phyloP scores from a whole-genome alignment of 1,284 basidiomycete species.

The Jaminaea rosea region DNA sequence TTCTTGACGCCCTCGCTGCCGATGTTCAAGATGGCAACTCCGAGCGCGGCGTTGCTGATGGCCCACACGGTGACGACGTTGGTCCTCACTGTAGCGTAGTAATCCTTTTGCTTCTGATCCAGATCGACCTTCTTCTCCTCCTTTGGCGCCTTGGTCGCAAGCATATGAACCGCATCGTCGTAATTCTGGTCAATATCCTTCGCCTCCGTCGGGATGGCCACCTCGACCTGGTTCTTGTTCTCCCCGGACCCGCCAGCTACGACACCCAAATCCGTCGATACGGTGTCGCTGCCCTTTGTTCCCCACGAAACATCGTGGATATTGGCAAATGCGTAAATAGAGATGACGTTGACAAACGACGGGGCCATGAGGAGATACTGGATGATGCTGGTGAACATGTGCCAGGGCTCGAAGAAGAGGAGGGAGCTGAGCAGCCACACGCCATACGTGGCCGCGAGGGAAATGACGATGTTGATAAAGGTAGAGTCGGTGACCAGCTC shows the following conservation, averaged over 20 bases:
- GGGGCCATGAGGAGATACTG: constrained; percentile 44
- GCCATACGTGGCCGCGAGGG: constrained; percentile 40
- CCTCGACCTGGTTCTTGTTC: constrained; percentile 31
- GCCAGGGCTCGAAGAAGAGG: constrained; percentile 43
- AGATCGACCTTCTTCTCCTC: constrained; percentile 16
- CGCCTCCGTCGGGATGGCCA: constrained; percentile 37
- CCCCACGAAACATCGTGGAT: constrained; percentile 43
- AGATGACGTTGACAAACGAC: constrained; percentile 43
- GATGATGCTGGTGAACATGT: constrained; percentile 42
- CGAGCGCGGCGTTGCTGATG: constrained; percentile 39
- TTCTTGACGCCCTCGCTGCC: constrained; percentile 17
- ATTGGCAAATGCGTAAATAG: constrained; percentile 46
- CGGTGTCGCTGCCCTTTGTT: constrained; percentile 42
- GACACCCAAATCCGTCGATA: constrained; percentile 37
- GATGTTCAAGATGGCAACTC: constrained; percentile 37
- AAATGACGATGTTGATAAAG: constrained; percentile 43
- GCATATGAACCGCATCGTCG: constrained; percentile 42
- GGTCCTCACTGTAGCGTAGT: constrained; percentile 15
- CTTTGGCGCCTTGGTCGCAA: constrained; percentile 26
- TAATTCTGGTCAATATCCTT: constrained; percentile 43
- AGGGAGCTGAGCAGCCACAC: constrained; percentile 39
- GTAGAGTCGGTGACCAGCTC: constrained; percentile 23
- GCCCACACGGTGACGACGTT: constrained; percentile 17
- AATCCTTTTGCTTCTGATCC: constrained; percentile 36
- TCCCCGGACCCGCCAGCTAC: constrained; percentile 13